phyloP scores from a whole-genome alignment of 2,329 filamentous ascomycete species.

The Cercospora canescens region DNA sequence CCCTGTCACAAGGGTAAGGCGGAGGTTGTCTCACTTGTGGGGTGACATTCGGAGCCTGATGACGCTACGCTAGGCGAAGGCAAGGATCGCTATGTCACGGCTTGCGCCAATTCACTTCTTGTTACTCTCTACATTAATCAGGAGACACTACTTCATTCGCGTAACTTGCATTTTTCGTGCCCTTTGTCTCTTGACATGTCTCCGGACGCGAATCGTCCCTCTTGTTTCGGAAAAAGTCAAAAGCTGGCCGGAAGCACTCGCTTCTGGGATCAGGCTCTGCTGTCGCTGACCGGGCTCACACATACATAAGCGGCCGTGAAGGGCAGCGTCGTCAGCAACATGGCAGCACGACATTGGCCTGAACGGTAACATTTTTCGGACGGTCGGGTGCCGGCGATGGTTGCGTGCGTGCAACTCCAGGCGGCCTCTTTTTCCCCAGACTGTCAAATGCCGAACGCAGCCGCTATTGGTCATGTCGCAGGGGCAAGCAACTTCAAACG shows the following conservation, averaged over 20 bases:
- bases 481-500: conserved; percentile 20
- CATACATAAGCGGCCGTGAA: neutral
- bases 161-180: neutral
- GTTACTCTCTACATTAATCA: neutral
- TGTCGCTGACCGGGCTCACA: neutral
- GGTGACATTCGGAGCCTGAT: neutral
- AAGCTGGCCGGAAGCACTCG: neutral
- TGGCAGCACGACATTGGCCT: neutral
- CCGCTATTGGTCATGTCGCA: conserved; percentile 4
- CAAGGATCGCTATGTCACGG: neutral
- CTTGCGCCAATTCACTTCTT: neutral
- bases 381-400: neutral
- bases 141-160: neutral
- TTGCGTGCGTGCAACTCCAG: neutral
- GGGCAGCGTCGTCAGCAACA: neutral
- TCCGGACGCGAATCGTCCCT: neutral
- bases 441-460: neutral
- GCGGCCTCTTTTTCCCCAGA: neutral
- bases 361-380: neutral
- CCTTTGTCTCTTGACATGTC: neutral
- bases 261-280: neutral
- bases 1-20: neutral
- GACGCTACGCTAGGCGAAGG: neutral
- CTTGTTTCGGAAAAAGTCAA: neutral
- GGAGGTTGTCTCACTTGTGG: neutral